Evolutionary conservation across 768 basidiomycete species (phyloP).

Genomic region (Termitomyces sp.): DNA sequence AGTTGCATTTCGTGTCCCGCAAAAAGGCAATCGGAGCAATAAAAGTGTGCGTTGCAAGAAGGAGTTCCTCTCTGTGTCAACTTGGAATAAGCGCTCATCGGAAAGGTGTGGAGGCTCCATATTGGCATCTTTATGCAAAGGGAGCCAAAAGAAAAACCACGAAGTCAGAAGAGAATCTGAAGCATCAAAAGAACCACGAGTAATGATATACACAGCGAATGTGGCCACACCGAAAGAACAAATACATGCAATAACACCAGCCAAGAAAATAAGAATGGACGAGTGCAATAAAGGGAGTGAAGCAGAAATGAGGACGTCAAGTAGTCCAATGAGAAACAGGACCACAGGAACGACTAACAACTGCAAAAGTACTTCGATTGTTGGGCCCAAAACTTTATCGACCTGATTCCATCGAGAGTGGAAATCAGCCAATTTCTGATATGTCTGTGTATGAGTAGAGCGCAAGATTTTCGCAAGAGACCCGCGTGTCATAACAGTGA

Average conservation of each 20-base stretch:
- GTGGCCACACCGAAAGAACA: not conserved
- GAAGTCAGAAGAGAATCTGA: not conserved
- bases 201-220: not conserved
- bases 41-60: not conserved
- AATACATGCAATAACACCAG: not conserved
- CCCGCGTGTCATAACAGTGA: slow-evolving; percentile 11
- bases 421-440: slow-evolving; percentile 9
- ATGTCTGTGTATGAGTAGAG: not conserved
- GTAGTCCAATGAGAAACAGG: slow-evolving; percentile 10
- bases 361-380: slow-evolving; percentile 9
- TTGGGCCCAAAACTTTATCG: slow-evolving; percentile 6
- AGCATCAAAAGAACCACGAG: not conserved
- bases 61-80: not conserved
- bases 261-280: not conserved
- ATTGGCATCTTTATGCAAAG: not conserved
- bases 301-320: slow-evolving; percentile 11
- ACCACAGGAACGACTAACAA: slow-evolving; percentile 10
- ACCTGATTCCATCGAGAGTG: slow-evolving; percentile 7
- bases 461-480: slow-evolving; percentile 4
- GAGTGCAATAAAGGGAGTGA: not conserved
- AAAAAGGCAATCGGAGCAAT: not conserved
- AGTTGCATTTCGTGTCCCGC: not conserved
- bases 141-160: not conserved
- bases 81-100: not conserved
- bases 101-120: not conserved